A percentile compares a stretch with the other conserved stretches of the same genome.
Conservation (phyloP, 305 asterid genomes). For the Solanum aculeatissimum region DNA sequence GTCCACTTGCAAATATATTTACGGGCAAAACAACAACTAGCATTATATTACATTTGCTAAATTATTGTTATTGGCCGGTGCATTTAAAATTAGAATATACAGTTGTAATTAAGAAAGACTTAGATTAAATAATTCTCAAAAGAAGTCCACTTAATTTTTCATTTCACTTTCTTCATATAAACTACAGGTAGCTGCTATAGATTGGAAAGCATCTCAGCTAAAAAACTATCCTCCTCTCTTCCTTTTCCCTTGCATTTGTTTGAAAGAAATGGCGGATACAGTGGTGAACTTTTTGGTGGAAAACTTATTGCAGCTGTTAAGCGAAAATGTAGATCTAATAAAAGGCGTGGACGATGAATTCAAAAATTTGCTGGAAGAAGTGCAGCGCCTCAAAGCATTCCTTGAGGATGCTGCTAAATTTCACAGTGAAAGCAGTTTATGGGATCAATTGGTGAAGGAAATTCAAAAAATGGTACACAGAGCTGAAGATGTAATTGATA, state of each 20-base stretch:
- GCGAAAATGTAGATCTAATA: not conserved
- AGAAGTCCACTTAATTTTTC: not conserved
- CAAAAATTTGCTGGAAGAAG: not conserved
- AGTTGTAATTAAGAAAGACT: not conserved
- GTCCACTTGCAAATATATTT: not conserved
- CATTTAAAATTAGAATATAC: not conserved
- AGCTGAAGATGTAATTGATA: not conserved
- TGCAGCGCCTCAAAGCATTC: not conserved
- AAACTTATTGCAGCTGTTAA: not conserved
- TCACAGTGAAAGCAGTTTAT: not conserved
- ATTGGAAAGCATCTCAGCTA: not conserved
- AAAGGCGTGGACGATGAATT: not conserved
- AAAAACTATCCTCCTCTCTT: not conserved
- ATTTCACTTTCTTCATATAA: not conserved
- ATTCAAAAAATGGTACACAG: not conserved
- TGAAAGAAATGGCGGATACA: not conserved
- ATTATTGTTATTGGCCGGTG: not conserved
- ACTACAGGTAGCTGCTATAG: not conserved
- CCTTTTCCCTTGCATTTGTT: not conserved
- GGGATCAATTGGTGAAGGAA: slow-evolving; percentile 9
- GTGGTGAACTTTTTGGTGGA: not conserved
- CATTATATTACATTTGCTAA: not conserved
- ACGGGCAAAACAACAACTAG: not conserved
- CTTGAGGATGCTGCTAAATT: not conserved
- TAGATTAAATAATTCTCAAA: not conserved